Evolutionary conservation across 495 filamentous ascomycete species (phyloP).

Genomic region (Halenospora varia): DNA sequence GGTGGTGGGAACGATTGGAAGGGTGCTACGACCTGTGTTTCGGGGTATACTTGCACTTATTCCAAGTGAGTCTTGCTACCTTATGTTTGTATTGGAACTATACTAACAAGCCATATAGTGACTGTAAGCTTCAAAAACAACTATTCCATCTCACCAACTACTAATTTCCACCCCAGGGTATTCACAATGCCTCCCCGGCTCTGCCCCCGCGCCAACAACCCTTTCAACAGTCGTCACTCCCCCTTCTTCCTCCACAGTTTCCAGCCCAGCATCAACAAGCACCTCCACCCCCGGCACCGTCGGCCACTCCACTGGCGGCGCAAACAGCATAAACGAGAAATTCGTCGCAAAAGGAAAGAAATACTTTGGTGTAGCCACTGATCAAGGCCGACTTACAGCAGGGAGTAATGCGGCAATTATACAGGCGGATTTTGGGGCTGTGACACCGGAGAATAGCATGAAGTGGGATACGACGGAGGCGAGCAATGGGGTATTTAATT

Average conservation of each 20-base stretch:
- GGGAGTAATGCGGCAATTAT: conserved; percentile 48
- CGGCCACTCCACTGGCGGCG: neutral
- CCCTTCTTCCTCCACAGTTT: neutral
- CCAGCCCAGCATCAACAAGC: neutral
- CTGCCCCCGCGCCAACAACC: neutral
- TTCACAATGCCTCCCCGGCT: neutral
- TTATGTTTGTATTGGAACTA: no score
- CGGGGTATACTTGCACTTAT: conserved; percentile 5
- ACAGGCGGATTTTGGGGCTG: conserved; percentile 55
- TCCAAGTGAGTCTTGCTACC: conserved; percentile 3
- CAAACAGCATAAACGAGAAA: conserved; percentile 42
- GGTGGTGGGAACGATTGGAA: neutral
- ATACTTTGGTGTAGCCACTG: conserved; percentile 55
- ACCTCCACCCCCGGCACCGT: neutral
- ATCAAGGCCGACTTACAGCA: conserved; percentile 48
- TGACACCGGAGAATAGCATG: conserved; percentile 57
- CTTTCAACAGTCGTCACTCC: neutral
- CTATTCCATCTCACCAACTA: neutral
- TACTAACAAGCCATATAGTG: neutral
- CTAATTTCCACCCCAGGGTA: neutral
- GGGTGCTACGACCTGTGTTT: conserved; percentile 2
- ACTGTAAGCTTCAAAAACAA: neutral
- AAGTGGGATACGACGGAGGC: conserved; percentile 16
- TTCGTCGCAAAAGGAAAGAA: conserved; percentile 58
- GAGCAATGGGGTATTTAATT: no score